Evolutionary conservation across 306 rosid genomes (phyloP).

Genomic region (Begonia loranthoides): DNA sequence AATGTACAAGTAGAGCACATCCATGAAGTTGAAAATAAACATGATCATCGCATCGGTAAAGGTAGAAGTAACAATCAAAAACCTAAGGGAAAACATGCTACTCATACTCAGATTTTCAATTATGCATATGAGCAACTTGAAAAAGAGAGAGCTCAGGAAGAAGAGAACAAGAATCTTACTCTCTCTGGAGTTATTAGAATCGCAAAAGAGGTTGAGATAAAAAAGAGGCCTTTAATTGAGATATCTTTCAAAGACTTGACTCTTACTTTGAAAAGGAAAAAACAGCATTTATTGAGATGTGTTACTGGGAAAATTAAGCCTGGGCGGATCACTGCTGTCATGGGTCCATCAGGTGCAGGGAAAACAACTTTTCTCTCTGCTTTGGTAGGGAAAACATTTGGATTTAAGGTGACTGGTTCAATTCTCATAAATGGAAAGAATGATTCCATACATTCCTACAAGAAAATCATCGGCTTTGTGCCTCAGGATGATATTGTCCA

Average conservation of each 20-base stretch:
- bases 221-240: slow-evolving; percentile 73
- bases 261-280: slow-evolving; percentile 69
- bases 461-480: slow-evolving; percentile 91
- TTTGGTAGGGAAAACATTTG: slow-evolving; percentile 76
- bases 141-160: slow-evolving; percentile 83
- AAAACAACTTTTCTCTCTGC: slow-evolving; percentile 93
- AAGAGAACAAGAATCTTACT: slow-evolving; percentile 54
- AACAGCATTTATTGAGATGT: slow-evolving; percentile 64
- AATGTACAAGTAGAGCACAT: too few species aligned
- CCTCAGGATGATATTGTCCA: slow-evolving; percentile 99
- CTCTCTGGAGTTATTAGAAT: slow-evolving; percentile 74
- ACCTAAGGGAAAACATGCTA: slow-evolving; percentile 48
- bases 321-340: slow-evolving; percentile 84
- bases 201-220: slow-evolving; percentile 41
- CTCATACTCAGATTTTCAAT: too few species aligned
- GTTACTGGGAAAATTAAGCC: slow-evolving; percentile 86
- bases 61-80: slow-evolving; percentile 15
- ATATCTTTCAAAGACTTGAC: slow-evolving; percentile 76
- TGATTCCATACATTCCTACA: slow-evolving; percentile 67
- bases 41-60: slow-evolving; percentile 24
- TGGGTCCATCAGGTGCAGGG: slow-evolving; percentile 99
- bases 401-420: slow-evolving; percentile 61
- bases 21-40: slow-evolving; percentile 54
- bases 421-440: slow-evolving; percentile 73
- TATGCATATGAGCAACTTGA: slow-evolving; percentile 84